Base-by-base conservation (phyloP, 1,284 basidiomycete genomes). In the Inonotus hispidus region DNA sequence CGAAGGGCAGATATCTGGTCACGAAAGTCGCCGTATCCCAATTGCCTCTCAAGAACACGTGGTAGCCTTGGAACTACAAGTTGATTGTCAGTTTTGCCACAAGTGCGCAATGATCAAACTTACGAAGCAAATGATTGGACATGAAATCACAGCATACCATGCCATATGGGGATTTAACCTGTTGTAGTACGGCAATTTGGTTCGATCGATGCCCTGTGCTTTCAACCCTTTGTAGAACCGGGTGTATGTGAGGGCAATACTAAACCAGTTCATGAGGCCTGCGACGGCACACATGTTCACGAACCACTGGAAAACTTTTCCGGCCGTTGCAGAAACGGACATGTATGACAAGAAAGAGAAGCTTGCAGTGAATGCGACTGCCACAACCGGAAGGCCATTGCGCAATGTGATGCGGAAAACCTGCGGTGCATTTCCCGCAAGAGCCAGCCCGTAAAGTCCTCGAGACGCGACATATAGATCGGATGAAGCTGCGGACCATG, bases 401-500 rank as follows among this genome's bases (percentile, higher is more conserved):
- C 78, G 80, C 66, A 84, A 82, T 0, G 88, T 85, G 66, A 74
- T 82, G 50, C 80, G 66, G 74, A 97, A 93, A 58, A 93, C 72
- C 53, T 71, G 80, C 0, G 93, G 93, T 0, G 92, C 92, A 67
- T 92, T 90, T 0, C 88, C 85, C 21, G 84, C 78, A 4, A 81
- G 71, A n/a, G 93, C 84, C 59, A 96, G 77, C 43, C 90, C 41
- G 41, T 43, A 43, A 21, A 39, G 16, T 7, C 6, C 27, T 19
- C n/a, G 41, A 13, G 45, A n/a, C 25, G 16, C 43, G 56, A 46
- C 41, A 43, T 14, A 96, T 54, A 95, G 71, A 68, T 93, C 88
- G 65, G 88, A 90, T 45, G 85, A 90, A 2, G 88, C 90, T 3
- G 93, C 92, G 5, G 91, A 93, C 82, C 89, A 91, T 1, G 93